Conservation (phyloP, 1,139 yeast genomes). For the Hemisphaericaspora subhashii region DNA sequence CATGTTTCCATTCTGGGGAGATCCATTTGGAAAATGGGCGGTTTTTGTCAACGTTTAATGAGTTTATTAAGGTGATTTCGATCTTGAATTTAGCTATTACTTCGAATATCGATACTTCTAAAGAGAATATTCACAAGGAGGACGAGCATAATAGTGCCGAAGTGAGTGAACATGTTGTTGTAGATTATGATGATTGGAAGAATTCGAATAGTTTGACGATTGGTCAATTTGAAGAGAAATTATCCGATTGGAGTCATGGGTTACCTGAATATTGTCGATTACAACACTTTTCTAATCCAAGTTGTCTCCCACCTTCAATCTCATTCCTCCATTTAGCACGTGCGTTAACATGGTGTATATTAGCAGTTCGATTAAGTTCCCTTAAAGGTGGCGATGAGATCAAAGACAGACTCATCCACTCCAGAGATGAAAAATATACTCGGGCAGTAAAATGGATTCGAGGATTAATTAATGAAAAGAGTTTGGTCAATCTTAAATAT, state of each 20-base stretch:
- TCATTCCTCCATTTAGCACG: constrained; percentile 17
- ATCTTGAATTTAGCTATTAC: constrained; percentile 24
- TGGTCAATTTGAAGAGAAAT: constrained; percentile 16
- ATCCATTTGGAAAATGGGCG: constrained; percentile 21
- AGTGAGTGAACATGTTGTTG: constrained; percentile 5
- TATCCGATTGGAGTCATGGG: constrained; percentile 15
- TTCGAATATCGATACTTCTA: constrained; percentile 19
- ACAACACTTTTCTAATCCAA: constrained; percentile 8
- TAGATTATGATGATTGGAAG: constrained; percentile 14
- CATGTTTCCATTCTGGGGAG: constrained; percentile 15
- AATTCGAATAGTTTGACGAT: constrained; percentile 17
- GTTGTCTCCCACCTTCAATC: constrained; percentile 16
- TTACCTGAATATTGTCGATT: constrained; percentile 20
- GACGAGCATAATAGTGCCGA: constrained; percentile 1
- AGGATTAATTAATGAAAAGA: constrained; percentile 13
- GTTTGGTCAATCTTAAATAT: constrained; percentile 12
- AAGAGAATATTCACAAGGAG: constrained; percentile 4
- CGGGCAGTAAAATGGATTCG: constrained; percentile 16
- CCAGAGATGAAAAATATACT: constrained; percentile 20
- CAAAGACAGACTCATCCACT: constrained; percentile 15
- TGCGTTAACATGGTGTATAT: constrained; percentile 21
- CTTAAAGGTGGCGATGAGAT: constrained; percentile 12
- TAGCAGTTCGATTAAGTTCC: constrained; percentile 20
- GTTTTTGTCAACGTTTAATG: constrained; percentile 21
- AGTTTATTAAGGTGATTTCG: constrained; percentile 17